A percentile compares a stretch with the other conserved stretches of the same genome.
Conservation (phyloP, 805 yeast species). For the Limtongia smithiae region DNA sequence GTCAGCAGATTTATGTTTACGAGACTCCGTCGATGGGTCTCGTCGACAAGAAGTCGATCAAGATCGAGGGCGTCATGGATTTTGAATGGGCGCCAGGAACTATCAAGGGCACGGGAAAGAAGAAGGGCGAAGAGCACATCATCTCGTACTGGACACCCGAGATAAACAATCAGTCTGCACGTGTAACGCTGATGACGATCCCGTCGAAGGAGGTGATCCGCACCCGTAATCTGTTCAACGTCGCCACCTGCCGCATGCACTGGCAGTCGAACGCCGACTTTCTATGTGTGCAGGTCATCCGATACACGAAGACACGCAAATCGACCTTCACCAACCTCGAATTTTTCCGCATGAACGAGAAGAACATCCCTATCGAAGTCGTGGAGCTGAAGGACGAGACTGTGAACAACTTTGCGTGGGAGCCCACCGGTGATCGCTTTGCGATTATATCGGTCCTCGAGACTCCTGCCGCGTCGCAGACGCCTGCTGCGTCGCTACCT, state of each 20-base stretch:
- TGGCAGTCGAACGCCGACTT: conserved; percentile 89
- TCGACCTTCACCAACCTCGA: conserved; percentile 87
- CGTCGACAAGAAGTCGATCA: conserved; percentile 79
- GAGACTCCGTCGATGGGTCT: conserved; percentile 76
- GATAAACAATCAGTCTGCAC: conserved; percentile 83
- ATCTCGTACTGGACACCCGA: conserved; percentile 98
- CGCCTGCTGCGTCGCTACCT: conserved; percentile 29
- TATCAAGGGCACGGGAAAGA: conserved; percentile 58
- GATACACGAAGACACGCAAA: conserved; percentile 94
- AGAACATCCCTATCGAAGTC: conserved; percentile 90
- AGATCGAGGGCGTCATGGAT: conserved; percentile 79
- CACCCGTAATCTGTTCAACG: conserved; percentile 92
- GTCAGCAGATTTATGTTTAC: conserved; percentile 79
- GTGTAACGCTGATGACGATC: conserved; percentile 84
- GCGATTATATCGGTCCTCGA: conserved; percentile 66
- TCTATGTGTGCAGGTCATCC: conserved; percentile 91
- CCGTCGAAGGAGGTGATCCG: conserved; percentile 80
- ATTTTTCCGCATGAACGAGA: conserved; percentile 81
- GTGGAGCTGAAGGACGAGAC: conserved; percentile 89
- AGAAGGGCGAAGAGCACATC: conserved; percentile 53
- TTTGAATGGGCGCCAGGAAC: conserved; percentile 95
- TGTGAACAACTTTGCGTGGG: conserved; percentile 89
- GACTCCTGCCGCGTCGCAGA: conserved; percentile 31
- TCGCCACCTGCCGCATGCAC: conserved; percentile 79
- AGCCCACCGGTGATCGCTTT: conserved; percentile 86